A percentile compares a stretch with the other conserved stretches of the same genome.
phyloP scores from a whole-genome alignment of 345 rosid genomes.

The Camelina neglecta region DNA sequence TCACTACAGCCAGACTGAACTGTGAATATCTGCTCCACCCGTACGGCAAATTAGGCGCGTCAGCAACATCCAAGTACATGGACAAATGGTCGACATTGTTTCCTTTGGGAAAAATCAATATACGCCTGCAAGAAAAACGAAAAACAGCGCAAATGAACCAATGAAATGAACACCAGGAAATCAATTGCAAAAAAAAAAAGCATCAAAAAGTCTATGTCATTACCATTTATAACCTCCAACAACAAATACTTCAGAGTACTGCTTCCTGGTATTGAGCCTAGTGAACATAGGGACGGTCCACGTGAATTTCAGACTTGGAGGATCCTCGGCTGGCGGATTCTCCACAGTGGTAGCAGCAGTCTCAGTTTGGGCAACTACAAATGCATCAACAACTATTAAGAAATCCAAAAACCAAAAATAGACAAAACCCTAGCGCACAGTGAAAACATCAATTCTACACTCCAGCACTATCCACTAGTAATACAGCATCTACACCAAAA shows the following conservation, averaged over 20 bases:
- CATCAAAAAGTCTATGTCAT: constrained; percentile 6
- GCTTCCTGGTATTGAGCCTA: constrained; percentile 81
- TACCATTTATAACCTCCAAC: constrained; percentile 94
- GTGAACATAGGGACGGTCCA: constrained; percentile 79
- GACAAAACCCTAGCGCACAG: constrained; percentile 45
- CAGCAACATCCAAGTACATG: constrained; percentile 97
- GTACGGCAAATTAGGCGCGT: constrained; percentile 69
- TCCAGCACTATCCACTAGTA: constrained; percentile 31
- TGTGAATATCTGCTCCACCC: constrained; percentile 98
- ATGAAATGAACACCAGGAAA: constrained; percentile 3
- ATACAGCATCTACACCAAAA: constrained; percentile 19
- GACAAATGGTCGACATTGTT: constrained; percentile 96
- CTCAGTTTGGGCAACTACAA: constrained; percentile 60
- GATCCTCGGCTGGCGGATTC: constrained; percentile 79
- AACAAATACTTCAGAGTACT: constrained; percentile 72
- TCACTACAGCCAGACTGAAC: constrained; percentile 81
- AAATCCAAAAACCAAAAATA: constrained; percentile 22
- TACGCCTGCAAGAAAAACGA: constrained; percentile 59
- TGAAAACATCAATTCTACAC: constrained; percentile 28
- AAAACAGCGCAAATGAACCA: constrained; percentile 22
- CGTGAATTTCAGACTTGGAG: constrained; percentile 72
- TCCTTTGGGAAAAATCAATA: constrained; percentile 90
- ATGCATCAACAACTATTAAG: constrained; percentile 32
- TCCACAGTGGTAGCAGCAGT: constrained; percentile 65
- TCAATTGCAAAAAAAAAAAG: neutral